Evolutionary conservation across 2,329 filamentous ascomycete species (phyloP).

Genomic region (Cryphonectria naterciae): DNA sequence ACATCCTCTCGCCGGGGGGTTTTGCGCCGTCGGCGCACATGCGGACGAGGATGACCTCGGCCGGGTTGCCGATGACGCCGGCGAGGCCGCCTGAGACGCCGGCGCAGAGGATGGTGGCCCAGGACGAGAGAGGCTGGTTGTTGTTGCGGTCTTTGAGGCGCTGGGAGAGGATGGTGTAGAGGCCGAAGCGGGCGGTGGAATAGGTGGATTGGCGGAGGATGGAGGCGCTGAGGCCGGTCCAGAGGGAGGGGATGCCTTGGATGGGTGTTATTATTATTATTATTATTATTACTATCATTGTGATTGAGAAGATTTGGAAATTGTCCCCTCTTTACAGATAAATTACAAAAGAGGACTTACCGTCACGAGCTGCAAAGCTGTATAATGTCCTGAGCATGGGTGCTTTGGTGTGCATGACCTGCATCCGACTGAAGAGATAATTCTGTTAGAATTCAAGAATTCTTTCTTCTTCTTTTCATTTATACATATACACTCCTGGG

Average conservation of each 20-base stretch:
- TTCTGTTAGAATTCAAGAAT: background rate
- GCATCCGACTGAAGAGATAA: slow-evolving; percentile 43
- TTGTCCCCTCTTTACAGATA: too few relatives aligned
- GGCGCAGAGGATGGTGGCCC: slow-evolving; percentile 44
- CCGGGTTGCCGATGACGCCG: slow-evolving; percentile 50
- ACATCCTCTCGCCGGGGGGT: slow-evolving; percentile 40
- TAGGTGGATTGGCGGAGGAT: slow-evolving; percentile 50
- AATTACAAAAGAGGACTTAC: slow-evolving; percentile 32
- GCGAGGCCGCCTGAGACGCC: slow-evolving; percentile 47
- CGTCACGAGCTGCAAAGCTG: slow-evolving; percentile 45
- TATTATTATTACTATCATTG: too few relatives aligned
- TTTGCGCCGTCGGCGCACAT: slow-evolving; percentile 53
- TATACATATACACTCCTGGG: background rate
- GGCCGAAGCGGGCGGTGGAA: slow-evolving; percentile 49
- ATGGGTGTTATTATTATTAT: too few relatives aligned
- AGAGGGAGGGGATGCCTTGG: slow-evolving; percentile 46
- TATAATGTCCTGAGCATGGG: slow-evolving; percentile 46
- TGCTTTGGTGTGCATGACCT: slow-evolving; percentile 46
- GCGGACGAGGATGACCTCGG: slow-evolving; percentile 47
- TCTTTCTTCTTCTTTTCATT: too few relatives aligned
- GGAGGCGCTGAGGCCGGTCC: slow-evolving; percentile 49
- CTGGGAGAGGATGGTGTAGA: slow-evolving; percentile 44
- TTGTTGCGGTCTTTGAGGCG: slow-evolving; percentile 34
- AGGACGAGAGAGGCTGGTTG: slow-evolving; percentile 37
- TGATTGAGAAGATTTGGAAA: background rate